Conservation (phyloP, 306 rosid species). For the Glycine latifolia region DNA sequence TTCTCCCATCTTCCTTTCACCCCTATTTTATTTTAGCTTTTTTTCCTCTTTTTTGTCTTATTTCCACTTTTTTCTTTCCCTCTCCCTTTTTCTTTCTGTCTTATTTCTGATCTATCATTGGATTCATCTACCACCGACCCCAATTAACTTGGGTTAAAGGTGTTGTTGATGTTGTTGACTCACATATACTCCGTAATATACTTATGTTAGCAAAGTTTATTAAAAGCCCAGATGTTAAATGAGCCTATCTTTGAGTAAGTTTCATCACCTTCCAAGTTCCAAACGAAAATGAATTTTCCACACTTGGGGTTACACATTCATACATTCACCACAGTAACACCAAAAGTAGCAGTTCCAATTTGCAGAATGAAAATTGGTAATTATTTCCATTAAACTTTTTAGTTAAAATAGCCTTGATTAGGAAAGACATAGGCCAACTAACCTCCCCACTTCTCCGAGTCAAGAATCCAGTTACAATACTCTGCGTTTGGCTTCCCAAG, state of each 20-base stretch:
- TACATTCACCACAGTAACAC: slow-evolving; percentile 19
- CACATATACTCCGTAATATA: slow-evolving; percentile 19
- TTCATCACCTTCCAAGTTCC: slow-evolving; percentile 18
- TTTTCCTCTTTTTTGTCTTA: too few species aligned
- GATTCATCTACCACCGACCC: too few species aligned
- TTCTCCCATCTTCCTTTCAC: too few species aligned
- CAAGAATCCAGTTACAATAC: slow-evolving; percentile 92
- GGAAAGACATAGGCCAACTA: slow-evolving; percentile 44
- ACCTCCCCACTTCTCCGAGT: slow-evolving; percentile 99
- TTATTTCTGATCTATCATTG: too few species aligned
- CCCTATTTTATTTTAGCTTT: too few species aligned
- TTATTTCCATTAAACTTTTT: not conserved
- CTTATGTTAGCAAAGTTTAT: not conserved
- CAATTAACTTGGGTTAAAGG: too few species aligned
- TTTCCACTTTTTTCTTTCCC: too few species aligned
- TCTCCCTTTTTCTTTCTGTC: too few species aligned
- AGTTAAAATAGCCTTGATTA: slow-evolving; percentile 7
- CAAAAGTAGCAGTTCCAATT: slow-evolving; percentile 38
- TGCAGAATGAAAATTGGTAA: slow-evolving; percentile 21
- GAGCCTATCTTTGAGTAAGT: slow-evolving; percentile 18
- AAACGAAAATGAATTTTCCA: not conserved
- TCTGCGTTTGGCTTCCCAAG: slow-evolving; percentile 91
- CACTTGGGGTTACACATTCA: slow-evolving; percentile 8
- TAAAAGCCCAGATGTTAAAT: not conserved
- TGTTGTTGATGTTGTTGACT: too few species aligned